A percentile compares a stretch with the other conserved stretches of the same genome.
phyloP scores from a whole-genome alignment of 805 yeast genomes.

The Clavispora carvajalis region DNA sequence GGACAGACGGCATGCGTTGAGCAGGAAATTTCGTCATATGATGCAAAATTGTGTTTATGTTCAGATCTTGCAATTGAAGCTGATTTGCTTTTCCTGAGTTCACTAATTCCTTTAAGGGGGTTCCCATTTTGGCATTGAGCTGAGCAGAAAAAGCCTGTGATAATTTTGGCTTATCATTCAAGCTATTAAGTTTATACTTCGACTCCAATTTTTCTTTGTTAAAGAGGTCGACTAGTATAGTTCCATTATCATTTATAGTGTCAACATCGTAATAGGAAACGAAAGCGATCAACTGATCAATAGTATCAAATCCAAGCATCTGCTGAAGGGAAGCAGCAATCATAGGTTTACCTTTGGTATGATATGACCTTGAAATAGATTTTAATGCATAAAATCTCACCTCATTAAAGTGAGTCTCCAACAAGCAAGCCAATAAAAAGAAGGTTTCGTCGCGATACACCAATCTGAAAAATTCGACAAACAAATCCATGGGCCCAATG shows the following conservation, averaged over 20 bases:
- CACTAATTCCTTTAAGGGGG: slow-evolving; percentile 22
- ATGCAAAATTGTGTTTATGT: not conserved
- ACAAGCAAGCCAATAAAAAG: slow-evolving; percentile 61
- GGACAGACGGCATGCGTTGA: not conserved
- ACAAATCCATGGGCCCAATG: slow-evolving; percentile 55
- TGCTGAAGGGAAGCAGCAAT: slow-evolving; percentile 42
- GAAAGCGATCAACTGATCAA: slow-evolving; percentile 48
- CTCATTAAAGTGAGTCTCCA: slow-evolving; percentile 78
- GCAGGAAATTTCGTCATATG: not conserved
- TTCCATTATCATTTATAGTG: slow-evolving; percentile 22
- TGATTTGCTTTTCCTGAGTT: slow-evolving; percentile 31
- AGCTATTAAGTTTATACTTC: slow-evolving; percentile 34
- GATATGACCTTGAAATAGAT: slow-evolving; percentile 60
- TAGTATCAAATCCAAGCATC: slow-evolving; percentile 64
- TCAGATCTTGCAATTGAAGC: slow-evolving; percentile 12
- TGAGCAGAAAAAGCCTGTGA: slow-evolving; percentile 30
- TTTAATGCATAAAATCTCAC: slow-evolving; percentile 69
- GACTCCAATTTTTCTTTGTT: slow-evolving; percentile 38
- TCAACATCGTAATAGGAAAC: slow-evolving; percentile 62
- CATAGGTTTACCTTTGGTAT: slow-evolving; percentile 66
- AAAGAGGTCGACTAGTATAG: slow-evolving; percentile 32
- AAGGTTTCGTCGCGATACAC: slow-evolving; percentile 50
- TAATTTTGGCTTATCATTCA: slow-evolving; percentile 34
- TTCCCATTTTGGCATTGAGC: slow-evolving; percentile 23
- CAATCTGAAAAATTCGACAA: slow-evolving; percentile 55